phyloP scores from a whole-genome alignment of 257 asterid genomes.

The Lavandula angustifolia region DNA sequence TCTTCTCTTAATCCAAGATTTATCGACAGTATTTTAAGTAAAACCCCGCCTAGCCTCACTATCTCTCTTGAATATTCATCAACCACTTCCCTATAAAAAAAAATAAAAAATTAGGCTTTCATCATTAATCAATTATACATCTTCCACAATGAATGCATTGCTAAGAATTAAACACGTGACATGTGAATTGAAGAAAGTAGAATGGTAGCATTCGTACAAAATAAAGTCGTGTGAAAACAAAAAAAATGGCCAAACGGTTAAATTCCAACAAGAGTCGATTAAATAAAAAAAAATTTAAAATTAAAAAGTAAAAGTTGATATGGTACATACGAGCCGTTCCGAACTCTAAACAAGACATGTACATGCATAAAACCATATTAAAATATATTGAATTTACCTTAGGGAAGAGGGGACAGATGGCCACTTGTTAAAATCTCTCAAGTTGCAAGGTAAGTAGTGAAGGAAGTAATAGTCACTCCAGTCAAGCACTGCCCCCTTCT shows the following conservation, averaged over 20 bases:
- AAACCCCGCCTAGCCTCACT: slow-evolving; percentile 61
- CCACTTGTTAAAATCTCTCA: slow-evolving; percentile 75
- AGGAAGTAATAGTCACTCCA: slow-evolving; percentile 94
- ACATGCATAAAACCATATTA: neutral
- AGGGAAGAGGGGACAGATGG: slow-evolving; percentile 64
- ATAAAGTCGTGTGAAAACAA: neutral
- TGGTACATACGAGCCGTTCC: too few species aligned
- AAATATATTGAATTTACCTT: slow-evolving; percentile 40
- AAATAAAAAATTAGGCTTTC: neutral
- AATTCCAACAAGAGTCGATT: neutral
- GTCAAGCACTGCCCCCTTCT: slow-evolving; percentile 83
- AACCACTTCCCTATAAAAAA: slow-evolving; percentile 51
- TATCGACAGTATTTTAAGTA: slow-evolving; percentile 54
- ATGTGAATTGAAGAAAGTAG: neutral
- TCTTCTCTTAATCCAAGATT: slow-evolving; percentile 64
- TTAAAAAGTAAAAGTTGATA: too few species aligned
- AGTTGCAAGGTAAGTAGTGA: slow-evolving; percentile 60
- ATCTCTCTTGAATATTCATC: slow-evolving; percentile 63
- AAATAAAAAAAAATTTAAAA: too few species aligned
- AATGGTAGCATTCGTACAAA: too few species aligned
- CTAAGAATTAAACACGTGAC: neutral
- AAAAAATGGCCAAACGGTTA: neutral
- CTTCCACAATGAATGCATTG: too few species aligned
- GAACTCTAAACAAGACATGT: neutral
- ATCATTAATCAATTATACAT: neutral